Base-by-base conservation (phyloP, 2,329 filamentous ascomycete species). In the Pseudocercospora fuligena region DNA sequence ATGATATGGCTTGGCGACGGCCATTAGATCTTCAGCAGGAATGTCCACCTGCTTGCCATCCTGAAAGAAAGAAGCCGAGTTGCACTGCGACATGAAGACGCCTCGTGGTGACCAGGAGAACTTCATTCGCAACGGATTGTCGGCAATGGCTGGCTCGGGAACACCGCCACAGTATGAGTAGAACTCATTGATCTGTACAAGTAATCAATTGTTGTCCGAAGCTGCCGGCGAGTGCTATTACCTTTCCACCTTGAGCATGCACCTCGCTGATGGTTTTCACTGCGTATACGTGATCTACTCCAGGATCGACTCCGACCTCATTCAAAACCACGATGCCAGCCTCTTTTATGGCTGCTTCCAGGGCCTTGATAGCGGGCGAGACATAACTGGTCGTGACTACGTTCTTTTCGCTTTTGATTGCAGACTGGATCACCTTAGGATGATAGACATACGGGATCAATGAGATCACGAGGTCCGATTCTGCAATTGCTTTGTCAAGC, bases 41-140 rank as follows among this genome's bases (percentile, higher is more conserved):
- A 51, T 51, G n/a, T 51, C 47, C 47, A 51, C 47, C 23, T 51
- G 47, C 47, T 51, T 51, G 47, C 21, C 47, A 51, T 51, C 47
- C 47, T 51, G 16, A 21, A 19, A 51, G 19, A 51, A 51, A 51
- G 47, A 51, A 51, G 47, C 47, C 14, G 47, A 51, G 21, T 51
- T 51, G 47, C 47, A 51, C 23, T 51, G 47, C 14, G 47, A 51
- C 47, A 51, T 51, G 47, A 51, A 51, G 5, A 51, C 47, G n/a
- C 47, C 47, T 25, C 47, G 47, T 3, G 47, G 47, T 12, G 47
- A 51, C 47, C 47, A 51, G 8, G 47, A 51, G 47, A 51, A 51
- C 9, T 51, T 51, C 47, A 51, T 51, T 51, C 47, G 5, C 19
- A 51, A 9, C 25, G 47, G 47, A 9, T 51, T 51, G 47, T 51